Conservation (phyloP, 1,284 basidiomycete genomes). For the Moesziomyces antarcticus region DNA sequence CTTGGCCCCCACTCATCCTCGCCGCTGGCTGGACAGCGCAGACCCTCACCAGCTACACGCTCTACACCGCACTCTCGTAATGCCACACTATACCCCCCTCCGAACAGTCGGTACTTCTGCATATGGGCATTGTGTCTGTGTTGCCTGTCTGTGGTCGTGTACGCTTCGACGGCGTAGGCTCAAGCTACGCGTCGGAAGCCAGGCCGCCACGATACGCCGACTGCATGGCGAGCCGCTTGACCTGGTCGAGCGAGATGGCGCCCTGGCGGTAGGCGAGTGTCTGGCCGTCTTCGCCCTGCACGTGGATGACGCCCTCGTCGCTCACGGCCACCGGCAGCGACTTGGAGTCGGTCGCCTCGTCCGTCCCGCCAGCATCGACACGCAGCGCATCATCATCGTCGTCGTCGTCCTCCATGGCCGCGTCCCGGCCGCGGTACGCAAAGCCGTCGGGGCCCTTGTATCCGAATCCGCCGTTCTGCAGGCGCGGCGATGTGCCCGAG, state of each 20-base stretch:
- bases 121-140: not conserved
- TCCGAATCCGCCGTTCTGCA: conserved; percentile 32
- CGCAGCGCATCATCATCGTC: conserved; percentile 60
- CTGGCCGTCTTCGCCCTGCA: conserved; percentile 65
- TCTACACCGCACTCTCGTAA: conserved; percentile 13
- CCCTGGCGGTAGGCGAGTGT: conserved; percentile 60
- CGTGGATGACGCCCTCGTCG: conserved; percentile 54
- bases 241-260: conserved; percentile 63
- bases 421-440: conserved; percentile 34
- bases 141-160: no score
- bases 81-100: not conserved
- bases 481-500: conserved; percentile 17
- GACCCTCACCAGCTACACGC: conserved; percentile 3
- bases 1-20: conserved; percentile 76
- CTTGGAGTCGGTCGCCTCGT: conserved; percentile 27
- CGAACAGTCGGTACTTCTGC: conserved; percentile 68
- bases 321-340: conserved; percentile 39
- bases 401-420: conserved; percentile 50
- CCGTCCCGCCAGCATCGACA: conserved; percentile 41
- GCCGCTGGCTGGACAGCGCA: conserved; percentile 77
- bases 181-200: conserved; percentile 68
- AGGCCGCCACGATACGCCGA: conserved; percentile 55
- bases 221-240: conserved; percentile 56
- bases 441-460: conserved; percentile 33
- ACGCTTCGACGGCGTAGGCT: no score